Percentiles rank a stretch among this genome's conserved stretches.
Evolutionary conservation across 192 early-diverging fungal genomes (phyloP).

Genomic region (Rhizophagus clarus): DNA sequence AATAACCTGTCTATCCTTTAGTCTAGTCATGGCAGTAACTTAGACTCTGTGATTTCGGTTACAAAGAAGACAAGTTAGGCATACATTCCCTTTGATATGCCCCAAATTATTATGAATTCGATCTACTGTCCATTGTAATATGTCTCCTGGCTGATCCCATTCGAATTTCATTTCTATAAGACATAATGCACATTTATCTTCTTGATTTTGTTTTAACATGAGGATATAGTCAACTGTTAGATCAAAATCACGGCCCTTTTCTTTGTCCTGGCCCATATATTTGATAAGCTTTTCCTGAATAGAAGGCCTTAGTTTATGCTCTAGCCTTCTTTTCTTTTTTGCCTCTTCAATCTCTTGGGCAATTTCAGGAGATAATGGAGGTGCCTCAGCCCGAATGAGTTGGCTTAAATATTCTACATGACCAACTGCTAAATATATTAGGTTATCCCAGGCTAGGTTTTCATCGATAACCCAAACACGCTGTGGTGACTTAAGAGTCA

Average conservation of each 20-base stretch:
- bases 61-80: not conserved
- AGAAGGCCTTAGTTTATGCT: not conserved
- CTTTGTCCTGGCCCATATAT: slow-evolving; percentile 17
- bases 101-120: slow-evolving; percentile 8
- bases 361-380: slow-evolving; percentile 22
- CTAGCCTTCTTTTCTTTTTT: slow-evolving; percentile 15
- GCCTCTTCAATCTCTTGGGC: too few relatives aligned
- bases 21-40: not conserved
- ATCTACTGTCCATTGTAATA: slow-evolving; percentile 12
- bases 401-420: slow-evolving; percentile 29
- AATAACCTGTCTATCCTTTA: too few relatives aligned
- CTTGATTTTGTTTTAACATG: slow-evolving; percentile 15
- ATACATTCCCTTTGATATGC: slow-evolving; percentile 18
- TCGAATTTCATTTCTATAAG: slow-evolving; percentile 14
- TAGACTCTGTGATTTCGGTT: slow-evolving; percentile 20
- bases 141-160: not conserved
- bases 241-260: slow-evolving; percentile 26
- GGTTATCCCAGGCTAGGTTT: slow-evolving; percentile 13
- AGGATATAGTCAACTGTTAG: slow-evolving; percentile 30
- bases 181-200: slow-evolving; percentile 25
- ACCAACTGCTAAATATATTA: slow-evolving; percentile 28
- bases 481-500: slow-evolving; percentile 23
- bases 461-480: slow-evolving; percentile 31
- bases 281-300: slow-evolving; percentile 27
- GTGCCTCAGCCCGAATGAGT: not conserved